Base-by-base conservation (phyloP, 768 basidiomycete genomes). In the Gymnopilus dilepis region DNA sequence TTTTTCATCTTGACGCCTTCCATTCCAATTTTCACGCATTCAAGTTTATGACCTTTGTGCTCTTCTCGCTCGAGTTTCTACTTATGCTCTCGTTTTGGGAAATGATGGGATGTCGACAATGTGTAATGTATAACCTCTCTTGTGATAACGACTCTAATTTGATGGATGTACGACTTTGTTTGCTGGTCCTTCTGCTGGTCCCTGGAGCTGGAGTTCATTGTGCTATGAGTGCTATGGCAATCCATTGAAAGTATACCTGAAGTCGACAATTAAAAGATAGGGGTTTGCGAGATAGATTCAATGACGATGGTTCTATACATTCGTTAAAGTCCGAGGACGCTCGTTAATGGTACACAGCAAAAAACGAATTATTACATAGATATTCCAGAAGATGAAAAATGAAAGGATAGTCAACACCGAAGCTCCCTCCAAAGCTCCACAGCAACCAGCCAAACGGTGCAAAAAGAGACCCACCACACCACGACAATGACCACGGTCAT, bases 401-500 rank as follows among this genome's bases (percentile, higher is more conserved):
- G 45, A 48, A 48, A 48, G 45, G 47, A 31, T 31, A n/a, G 13
- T 17, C 47, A 9, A 28, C 13, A 45, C 40, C 22, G 24, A 57
- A 24, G 34, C 5, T 26, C 26, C 41, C 17, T 45, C 26, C 19
- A 33, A 30, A 15, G 11, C 15, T 17, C 8, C 19, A 31, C 5
- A 11, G 28, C 34, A 54, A 5, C 17, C 37, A 24, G 12, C 22
- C 4, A 19, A 26, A 24, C 22, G 12, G 31, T n/a, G 26, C 15
- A 6, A 13, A 37, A 37, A 37, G 34, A 21, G 15, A n/a, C 17
- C 37, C 22, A 30, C 19, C 24, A 21, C 1, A 24, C 21, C 41
- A 33, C 38, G 34, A 34, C 26, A 19, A 50, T 42, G 34, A 37
- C 34, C 19, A 31, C 19, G 4, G 56, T 72, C 76, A 92, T 65